phyloP scores from a whole-genome alignment of 495 filamentous ascomycete species.

The Aspergillus kassunensis region DNA sequence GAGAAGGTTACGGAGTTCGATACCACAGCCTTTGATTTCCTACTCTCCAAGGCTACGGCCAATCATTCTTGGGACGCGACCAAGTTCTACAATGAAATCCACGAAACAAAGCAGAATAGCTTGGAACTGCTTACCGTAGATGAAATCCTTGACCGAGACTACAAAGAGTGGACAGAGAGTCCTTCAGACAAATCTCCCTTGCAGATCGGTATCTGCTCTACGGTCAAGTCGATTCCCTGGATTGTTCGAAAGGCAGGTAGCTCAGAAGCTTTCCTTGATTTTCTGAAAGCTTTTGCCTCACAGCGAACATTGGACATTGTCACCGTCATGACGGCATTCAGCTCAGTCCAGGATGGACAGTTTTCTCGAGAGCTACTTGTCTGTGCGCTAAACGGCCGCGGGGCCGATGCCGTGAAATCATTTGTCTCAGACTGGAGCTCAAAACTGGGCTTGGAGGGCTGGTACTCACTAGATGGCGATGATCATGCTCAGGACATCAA shows the following conservation, averaged over 20 bases:
- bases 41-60: slow-evolving; percentile 42
- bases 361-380: slow-evolving; percentile 76
- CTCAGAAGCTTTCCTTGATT: slow-evolving; percentile 42
- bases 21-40: slow-evolving; percentile 56
- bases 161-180: slow-evolving; percentile 78
- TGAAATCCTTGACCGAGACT: slow-evolving; percentile 85
- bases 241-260: slow-evolving; percentile 52
- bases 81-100: slow-evolving; percentile 60
- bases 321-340: slow-evolving; percentile 73
- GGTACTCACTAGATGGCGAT: slow-evolving; percentile 42
- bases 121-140: slow-evolving; percentile 61
- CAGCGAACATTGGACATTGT: slow-evolving; percentile 60
- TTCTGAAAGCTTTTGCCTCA: slow-evolving; percentile 49
- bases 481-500: slow-evolving; percentile 34
- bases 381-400: slow-evolving; percentile 47
- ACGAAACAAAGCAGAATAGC: slow-evolving; percentile 63
- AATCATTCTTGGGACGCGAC: slow-evolving; percentile 39
- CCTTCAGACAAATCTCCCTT: slow-evolving; percentile 20
- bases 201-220: slow-evolving; percentile 69
- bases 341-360: slow-evolving; percentile 25
- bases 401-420: slow-evolving; percentile 40
- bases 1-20: slow-evolving; percentile 75
- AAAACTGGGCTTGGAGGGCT: slow-evolving; percentile 54
- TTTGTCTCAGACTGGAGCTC: slow-evolving; percentile 49
- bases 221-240: slow-evolving; percentile 64